Conservation (phyloP, 352 stramenopile genomes). For the Peronospora farinosa region DNA sequence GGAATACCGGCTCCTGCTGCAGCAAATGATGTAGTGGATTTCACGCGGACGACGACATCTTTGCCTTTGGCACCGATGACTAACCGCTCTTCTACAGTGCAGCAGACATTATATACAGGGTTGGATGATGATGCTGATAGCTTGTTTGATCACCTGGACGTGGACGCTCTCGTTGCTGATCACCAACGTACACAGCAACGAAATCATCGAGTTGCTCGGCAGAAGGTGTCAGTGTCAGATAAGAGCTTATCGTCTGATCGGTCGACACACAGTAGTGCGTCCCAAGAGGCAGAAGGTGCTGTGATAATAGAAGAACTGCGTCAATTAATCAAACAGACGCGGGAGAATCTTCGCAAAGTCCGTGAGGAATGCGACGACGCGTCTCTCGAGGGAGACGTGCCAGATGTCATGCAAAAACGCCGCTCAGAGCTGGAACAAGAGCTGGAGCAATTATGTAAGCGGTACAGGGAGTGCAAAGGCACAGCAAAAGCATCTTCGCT, state of each 20-base stretch:
- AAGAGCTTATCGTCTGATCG: slow-evolving; percentile 14
- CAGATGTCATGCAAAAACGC: slow-evolving; percentile 36
- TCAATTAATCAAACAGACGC: slow-evolving; percentile 53
- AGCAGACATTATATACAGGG: slow-evolving; percentile 8
- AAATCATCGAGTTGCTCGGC: slow-evolving; percentile 4
- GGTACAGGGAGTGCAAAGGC: slow-evolving; percentile 55
- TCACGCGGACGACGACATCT: slow-evolving; percentile 17
- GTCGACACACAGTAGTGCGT: slow-evolving; percentile 14
- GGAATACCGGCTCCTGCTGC: slow-evolving; percentile 2
- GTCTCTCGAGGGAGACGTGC: slow-evolving; percentile 70
- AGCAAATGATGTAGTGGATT: slow-evolving; percentile 22
- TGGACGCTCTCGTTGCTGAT: slow-evolving; percentile 48
- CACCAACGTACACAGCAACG: slow-evolving; percentile 33
- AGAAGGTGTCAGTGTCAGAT: slow-evolving; percentile 2
- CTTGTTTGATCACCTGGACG: slow-evolving; percentile 40
- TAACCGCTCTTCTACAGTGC: slow-evolving; percentile 1
- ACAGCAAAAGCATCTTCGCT: slow-evolving; percentile 12
- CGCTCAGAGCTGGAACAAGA: slow-evolving; percentile 50
- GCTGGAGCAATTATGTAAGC: slow-evolving; percentile 50
- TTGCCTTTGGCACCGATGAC: not conserved
- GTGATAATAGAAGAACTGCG: slow-evolving; percentile 29
- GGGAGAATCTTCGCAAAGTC: slow-evolving; percentile 54
- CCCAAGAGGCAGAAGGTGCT: slow-evolving; percentile 18
- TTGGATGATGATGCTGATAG: slow-evolving; percentile 24
- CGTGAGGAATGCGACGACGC: slow-evolving; percentile 81